These are phyloP conservation scores for Laguncularia racemosa DNA, from an alignment of 345 rosid genomes.

Conservation along the genomic window DNA sequence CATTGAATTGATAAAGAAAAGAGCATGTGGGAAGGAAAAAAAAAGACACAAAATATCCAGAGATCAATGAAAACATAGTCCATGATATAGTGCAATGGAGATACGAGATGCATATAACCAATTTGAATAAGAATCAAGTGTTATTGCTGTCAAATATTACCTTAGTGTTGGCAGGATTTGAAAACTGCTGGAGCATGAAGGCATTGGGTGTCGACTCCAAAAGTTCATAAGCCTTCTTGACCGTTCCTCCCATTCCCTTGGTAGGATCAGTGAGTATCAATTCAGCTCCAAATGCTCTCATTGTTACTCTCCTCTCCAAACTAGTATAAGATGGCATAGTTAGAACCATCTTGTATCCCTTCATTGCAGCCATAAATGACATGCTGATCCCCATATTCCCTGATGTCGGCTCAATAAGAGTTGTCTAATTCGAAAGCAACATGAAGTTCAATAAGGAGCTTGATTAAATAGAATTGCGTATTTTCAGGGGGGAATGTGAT, in stretches of 20 bases:
- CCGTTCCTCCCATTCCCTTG: constrained; percentile 97
- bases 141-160: constrained; percentile 18
- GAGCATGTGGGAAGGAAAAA: too few relatives aligned
- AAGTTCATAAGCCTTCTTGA: constrained; percentile 81
- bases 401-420: constrained; percentile 89
- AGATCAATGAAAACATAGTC: too few relatives aligned
- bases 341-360: constrained; percentile 81
- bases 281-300: constrained; percentile 96
- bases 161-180: constrained; percentile 86
- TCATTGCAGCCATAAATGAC: constrained; percentile 92
- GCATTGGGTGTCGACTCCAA: constrained; percentile 73
- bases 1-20: too few relatives aligned
- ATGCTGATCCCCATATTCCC: constrained; percentile 97
- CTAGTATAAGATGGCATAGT: constrained; percentile 99
- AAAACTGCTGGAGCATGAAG: constrained; percentile 79
- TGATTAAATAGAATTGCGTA: too few relatives aligned
- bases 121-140: neutral
- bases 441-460: too few relatives aligned
- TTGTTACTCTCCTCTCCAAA: constrained; percentile 89
- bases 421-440: constrained; percentile 35
- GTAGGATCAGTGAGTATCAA: constrained; percentile 87
- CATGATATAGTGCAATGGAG: too few relatives aligned
- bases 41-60: too few relatives aligned
- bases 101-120: too few relatives aligned
- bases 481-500: too few relatives aligned